phyloP scores from a whole-genome alignment of 768 basidiomycete genomes.

The Lactarius vividus region DNA sequence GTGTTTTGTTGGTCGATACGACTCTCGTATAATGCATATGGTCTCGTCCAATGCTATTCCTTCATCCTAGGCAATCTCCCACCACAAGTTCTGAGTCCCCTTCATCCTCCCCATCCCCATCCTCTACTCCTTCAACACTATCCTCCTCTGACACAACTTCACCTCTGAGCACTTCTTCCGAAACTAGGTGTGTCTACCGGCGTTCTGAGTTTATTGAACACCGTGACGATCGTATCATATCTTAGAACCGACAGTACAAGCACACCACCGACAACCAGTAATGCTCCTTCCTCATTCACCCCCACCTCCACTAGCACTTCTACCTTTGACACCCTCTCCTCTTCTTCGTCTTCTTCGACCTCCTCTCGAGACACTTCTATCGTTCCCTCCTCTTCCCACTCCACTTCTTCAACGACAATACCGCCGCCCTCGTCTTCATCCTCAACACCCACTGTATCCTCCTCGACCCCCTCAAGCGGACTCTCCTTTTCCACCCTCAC shows the following conservation, averaged over 20 bases:
- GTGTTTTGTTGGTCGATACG: too few species aligned
- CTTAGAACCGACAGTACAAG: neutral
- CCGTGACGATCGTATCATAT: neutral
- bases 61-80: neutral
- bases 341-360: neutral
- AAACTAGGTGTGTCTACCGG: neutral
- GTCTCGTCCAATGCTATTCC: neutral
- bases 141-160: neutral
- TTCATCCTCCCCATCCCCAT: neutral
- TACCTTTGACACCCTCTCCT: neutral
- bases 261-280: neutral
- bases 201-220: neutral
- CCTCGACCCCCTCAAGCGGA: neutral
- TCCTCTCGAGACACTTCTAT: neutral
- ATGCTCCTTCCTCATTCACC: neutral
- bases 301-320: neutral
- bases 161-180: neutral
- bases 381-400: neutral
- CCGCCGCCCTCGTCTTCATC: neutral
- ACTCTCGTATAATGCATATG: neutral
- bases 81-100: neutral
- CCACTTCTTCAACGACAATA: neutral
- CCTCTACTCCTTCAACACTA: neutral
- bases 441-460: neutral
- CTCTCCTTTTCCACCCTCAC: conserved; percentile 18